phyloP scores from a whole-genome alignment of 1,139 yeast species.

The Yamadazyma diddensiae region DNA sequence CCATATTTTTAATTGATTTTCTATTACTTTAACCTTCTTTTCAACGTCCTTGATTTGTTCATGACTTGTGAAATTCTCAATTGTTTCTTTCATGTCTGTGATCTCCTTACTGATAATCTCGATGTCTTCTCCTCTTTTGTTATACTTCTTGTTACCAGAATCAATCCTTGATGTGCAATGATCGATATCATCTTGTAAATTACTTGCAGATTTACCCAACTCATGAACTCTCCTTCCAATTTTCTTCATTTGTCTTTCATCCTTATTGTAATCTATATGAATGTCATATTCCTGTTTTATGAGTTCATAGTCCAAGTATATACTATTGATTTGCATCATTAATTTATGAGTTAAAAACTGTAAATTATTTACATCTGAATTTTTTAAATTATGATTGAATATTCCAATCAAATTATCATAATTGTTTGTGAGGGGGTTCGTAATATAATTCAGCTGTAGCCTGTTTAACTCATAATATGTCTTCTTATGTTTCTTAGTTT shows the following conservation, averaged over 20 bases:
- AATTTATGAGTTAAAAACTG: slow-evolving; percentile 31
- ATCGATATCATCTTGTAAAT: slow-evolving; percentile 32
- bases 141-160: slow-evolving; percentile 39
- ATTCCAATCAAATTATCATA: slow-evolving; percentile 61
- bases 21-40: slow-evolving; percentile 16
- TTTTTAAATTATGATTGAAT: slow-evolving; percentile 30
- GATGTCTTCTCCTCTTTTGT: slow-evolving; percentile 33
- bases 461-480: slow-evolving; percentile 64
- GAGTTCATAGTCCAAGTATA: slow-evolving; percentile 24
- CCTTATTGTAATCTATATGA: slow-evolving; percentile 22
- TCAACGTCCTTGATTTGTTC: slow-evolving; percentile 15
- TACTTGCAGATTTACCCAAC: slow-evolving; percentile 25
- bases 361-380: slow-evolving; percentile 23
- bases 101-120: slow-evolving; percentile 23
- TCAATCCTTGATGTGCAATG: slow-evolving; percentile 38
- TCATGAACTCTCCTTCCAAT: slow-evolving; percentile 34
- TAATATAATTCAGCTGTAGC: slow-evolving; percentile 62
- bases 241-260: slow-evolving; percentile 20
- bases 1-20: slow-evolving; percentile 38
- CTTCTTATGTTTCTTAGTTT: slow-evolving; percentile 17
- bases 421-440: slow-evolving; percentile 62
- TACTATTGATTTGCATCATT: slow-evolving; percentile 34
- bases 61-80: slow-evolving; percentile 18
- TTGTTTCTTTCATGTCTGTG: slow-evolving; percentile 17
- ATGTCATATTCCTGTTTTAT: slow-evolving; percentile 28